Conservation (phyloP, 352 stramenopile species). For the Globisporangium cystogenes region DNA sequence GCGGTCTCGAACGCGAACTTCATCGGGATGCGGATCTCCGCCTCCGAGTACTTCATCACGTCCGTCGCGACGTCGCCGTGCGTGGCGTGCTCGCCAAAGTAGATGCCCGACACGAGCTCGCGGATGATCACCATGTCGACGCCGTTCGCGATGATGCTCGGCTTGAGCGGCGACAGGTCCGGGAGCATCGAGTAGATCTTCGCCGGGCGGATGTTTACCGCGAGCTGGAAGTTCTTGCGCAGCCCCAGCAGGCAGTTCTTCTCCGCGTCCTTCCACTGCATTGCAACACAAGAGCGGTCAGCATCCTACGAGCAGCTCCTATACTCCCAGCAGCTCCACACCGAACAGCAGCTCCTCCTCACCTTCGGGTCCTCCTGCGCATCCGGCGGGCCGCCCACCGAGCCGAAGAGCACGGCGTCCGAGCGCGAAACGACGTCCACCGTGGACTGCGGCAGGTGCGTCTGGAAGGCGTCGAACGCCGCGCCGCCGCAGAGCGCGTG, state of each 20-base stretch:
- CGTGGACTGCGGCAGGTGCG: slow-evolving; percentile 93
- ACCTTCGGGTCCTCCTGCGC: slow-evolving; percentile 81
- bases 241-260: slow-evolving; percentile 98
- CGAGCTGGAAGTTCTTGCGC: slow-evolving; percentile 96
- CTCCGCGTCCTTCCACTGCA: slow-evolving; percentile 80
- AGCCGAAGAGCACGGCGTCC: slow-evolving; percentile 94
- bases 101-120: slow-evolving; percentile 98
- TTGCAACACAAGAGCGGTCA: neutral
- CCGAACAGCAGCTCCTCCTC: neutral
- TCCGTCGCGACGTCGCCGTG: slow-evolving; percentile 74
- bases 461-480: slow-evolving; percentile 89
- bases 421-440: slow-evolving; percentile 89
- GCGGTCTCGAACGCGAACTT: slow-evolving; percentile 85
- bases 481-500: slow-evolving; percentile 95
- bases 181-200: slow-evolving; percentile 98
- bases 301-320: neutral
- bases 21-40: slow-evolving; percentile 85
- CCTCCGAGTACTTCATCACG: slow-evolving; percentile 98
- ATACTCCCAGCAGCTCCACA: neutral
- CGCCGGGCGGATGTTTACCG: slow-evolving; percentile 97
- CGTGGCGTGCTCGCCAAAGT: slow-evolving; percentile 93
- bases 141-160: slow-evolving; percentile 92
- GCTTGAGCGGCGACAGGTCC: slow-evolving; percentile 96
- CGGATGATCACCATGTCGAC: slow-evolving; percentile 99
- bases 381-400: slow-evolving; percentile 95